Evolutionary conservation across 495 filamentous ascomycete species (phyloP), one percentile per base, ranked within the genome.

Genomic region (Xylaria telfairii): DNA sequence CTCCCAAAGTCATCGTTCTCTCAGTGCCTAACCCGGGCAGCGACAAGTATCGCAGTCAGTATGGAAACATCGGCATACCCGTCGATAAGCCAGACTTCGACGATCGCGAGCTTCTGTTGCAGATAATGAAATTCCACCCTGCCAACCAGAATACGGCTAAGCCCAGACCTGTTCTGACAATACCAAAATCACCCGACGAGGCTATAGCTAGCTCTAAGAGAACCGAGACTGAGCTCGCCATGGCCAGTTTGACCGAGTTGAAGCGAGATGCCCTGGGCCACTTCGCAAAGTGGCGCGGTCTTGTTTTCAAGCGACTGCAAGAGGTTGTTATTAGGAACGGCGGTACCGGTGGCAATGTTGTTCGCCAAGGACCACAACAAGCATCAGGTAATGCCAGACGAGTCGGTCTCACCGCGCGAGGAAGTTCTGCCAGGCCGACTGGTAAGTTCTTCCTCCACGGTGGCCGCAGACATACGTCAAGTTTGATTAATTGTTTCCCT

Each of bases 271-370:
- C 74, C 2, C 49, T 84, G 15, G 64, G 71, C n/a, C 78, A 81
- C 77, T 83, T 84, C 72, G 75, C 71, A 44, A 85, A 84, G 69
- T 86, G 84, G 84, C 83, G 83, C 39, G 67, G 64, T 0, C 69
- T 68, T 13, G 71, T 85, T 3, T 61, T 70, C 57, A 83, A 78
- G 70, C 75, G 84, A 21, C 65, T 83, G 21, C 71, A 77, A 64
- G 84, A 86, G 65, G 83, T 85, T 39, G 72, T 76, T 3, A 75
- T 83, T 63, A 81, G 78, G 71, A 73, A 72, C 46, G 72, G 72
- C 32, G 72, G 73, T 61, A 76, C 62, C 44, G 44, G 60, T 13
- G 77, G 78, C 46, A 71, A 73, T n/a, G 56, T 71, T 54, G 66
- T 66, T 63, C 62, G 70, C 57, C 71, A 70, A 9, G 49, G 46